phyloP scores from a whole-genome alignment of 2,329 filamentous ascomycete species.

The Colletotrichum sp. region DNA sequence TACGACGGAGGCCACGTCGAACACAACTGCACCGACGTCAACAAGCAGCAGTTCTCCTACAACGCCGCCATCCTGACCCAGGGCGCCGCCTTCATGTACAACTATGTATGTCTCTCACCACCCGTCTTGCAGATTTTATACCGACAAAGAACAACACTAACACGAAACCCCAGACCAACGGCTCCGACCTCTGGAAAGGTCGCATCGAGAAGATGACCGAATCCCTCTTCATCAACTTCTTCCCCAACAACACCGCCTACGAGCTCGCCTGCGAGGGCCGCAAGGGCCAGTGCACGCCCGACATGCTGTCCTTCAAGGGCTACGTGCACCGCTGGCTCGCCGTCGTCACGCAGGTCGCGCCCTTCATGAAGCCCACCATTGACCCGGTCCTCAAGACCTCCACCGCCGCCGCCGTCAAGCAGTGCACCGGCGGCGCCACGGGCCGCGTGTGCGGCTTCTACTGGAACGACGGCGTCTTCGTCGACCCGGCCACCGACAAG shows the following conservation, averaged over 20 bases:
- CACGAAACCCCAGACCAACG: constrained; percentile 48
- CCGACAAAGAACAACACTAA: constrained; percentile 12
- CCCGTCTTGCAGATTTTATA: background rate
- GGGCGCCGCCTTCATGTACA: constrained; percentile 73
- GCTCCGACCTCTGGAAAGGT: constrained; percentile 57
- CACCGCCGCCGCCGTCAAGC: constrained; percentile 61
- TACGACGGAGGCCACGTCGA: constrained; percentile 67
- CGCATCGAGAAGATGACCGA: constrained; percentile 61
- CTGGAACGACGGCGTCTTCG: constrained; percentile 57
- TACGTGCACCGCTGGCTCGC: constrained; percentile 71
- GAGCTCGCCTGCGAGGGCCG: constrained; percentile 70
- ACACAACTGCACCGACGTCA: constrained; percentile 64
- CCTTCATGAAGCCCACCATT: constrained; percentile 60
- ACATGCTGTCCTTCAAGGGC: constrained; percentile 77
- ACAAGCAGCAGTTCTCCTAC: constrained; percentile 71
- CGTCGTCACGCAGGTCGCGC: constrained; percentile 65
- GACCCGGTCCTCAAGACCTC: constrained; percentile 63
- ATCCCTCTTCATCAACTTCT: constrained; percentile 55
- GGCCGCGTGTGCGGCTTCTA: constrained; percentile 68
- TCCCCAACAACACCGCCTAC: constrained; percentile 62
- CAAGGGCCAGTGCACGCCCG: constrained; percentile 66
- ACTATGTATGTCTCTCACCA: constrained; percentile 48
- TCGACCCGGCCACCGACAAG: constrained; percentile 54
- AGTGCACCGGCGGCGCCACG: constrained; percentile 65
- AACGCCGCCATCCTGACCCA: constrained; percentile 67